Conservation (phyloP, 352 stramenopile species). For the Phytophthora quininea region DNA sequence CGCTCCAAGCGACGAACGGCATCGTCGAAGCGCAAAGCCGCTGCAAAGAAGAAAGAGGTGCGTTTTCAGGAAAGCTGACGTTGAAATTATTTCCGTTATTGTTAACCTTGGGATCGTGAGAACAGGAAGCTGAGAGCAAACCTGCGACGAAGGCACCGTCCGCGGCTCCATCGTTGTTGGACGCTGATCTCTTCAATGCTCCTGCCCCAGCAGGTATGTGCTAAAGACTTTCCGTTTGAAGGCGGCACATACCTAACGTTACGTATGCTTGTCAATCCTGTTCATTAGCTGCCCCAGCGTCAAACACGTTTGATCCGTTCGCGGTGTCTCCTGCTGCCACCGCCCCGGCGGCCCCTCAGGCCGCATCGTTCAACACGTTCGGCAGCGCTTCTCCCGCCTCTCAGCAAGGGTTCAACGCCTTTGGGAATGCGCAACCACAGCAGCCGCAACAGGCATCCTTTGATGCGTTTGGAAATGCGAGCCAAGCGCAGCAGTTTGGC, state of each 20-base stretch:
- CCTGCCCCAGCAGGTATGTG: conserved; percentile 39
- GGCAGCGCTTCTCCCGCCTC: conserved; percentile 33
- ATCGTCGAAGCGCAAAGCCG: conserved; percentile 63
- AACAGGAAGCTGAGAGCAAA: conserved; percentile 46
- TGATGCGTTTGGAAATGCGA: conserved; percentile 60
- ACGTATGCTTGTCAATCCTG: conserved; percentile 6
- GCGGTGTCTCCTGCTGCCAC: conserved; percentile 39
- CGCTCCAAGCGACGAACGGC: conserved; percentile 60
- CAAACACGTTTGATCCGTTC: conserved; percentile 76
- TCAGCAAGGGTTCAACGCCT: conserved; percentile 67
- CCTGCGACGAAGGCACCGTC: conserved; percentile 60
- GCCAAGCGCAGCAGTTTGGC: conserved; percentile 47
- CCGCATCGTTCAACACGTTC: conserved; percentile 48
- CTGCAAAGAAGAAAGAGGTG: conserved; percentile 82
- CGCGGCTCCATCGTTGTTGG: conserved; percentile 69
- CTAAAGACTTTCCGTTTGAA: conserved; percentile 8
- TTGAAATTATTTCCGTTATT: neutral
- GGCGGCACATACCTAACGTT: neutral
- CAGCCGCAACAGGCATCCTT: conserved; percentile 51
- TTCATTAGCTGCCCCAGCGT: conserved; percentile 27
- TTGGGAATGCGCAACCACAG: conserved; percentile 47
- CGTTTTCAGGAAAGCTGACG: neutral
- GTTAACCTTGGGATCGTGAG: neutral
- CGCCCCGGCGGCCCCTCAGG: conserved; percentile 20
- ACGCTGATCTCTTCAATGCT: conserved; percentile 78